Evolutionary conservation across 176 grass and related monocot species (phyloP), one percentile per base, ranked within the genome.

Genomic region (Phoenix dactylifera): DNA sequence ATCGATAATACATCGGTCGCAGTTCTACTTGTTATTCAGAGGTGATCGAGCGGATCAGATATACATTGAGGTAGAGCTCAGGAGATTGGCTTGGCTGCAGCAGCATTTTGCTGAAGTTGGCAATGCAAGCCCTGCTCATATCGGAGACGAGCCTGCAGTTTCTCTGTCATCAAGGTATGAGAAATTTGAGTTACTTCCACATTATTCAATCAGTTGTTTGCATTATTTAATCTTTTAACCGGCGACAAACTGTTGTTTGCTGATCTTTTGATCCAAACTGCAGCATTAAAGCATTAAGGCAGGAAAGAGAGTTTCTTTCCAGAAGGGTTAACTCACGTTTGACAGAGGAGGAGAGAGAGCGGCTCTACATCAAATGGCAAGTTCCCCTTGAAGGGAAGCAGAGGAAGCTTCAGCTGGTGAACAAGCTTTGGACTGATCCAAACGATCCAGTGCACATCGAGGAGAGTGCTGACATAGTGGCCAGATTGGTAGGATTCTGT

Each of bases 1-100:
- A 26, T 98, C 93, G 0, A 92, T 98, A 70, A 92, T 92, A 74
- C 93, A 98, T 25, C 83, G 93, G 44, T 88, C 87, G 6, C 93
- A 98, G 56, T 98, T 98, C 58, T 92, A 92, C 53, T 76, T 83
- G 65, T 67, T 92, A 68, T 98, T 98, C 81, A 86, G 58, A 75
- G 93, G 93, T 26, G 87, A 88, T 14, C 72, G 22, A 32, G 93
- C 84, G 29, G 93, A 98, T 78, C 84, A 88, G 70, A 98, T 98
- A 74, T 98, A 98, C 28, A 83, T 98, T 5, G 93, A 98, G 75
- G 93, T 92, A 17, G 93, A 98, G 63, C 58, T 83, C 56, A 75
- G 87, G 32, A 82, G 93, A 56, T 61, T 92, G 66, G 22, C 72
- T 52, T 98, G 93, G 93, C 30, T 92, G 68, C 73, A 88, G 20